These are phyloP conservation scores for Pascua sp. DNA, from an alignment of 1,284 basidiomycete species.

Conservation along the genomic window DNA sequence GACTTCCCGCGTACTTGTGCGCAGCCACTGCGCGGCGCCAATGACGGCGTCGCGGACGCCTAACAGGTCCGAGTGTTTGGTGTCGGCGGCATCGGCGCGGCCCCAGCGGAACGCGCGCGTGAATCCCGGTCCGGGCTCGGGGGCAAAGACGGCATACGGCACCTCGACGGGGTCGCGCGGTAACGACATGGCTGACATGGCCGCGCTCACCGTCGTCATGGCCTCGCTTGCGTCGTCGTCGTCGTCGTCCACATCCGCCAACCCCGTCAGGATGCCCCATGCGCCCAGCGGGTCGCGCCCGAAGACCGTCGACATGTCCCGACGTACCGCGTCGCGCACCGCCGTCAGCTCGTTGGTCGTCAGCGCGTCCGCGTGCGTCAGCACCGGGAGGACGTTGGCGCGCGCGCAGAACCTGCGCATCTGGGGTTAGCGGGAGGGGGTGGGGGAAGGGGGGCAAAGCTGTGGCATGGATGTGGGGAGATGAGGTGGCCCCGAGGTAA, in stretches of 20 bases:
- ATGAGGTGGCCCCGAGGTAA: too few relatives aligned
- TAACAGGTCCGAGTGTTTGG: constrained; percentile 31
- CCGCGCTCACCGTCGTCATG: constrained; percentile 5
- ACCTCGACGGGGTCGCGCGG: constrained; percentile 8
- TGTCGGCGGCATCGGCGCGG: constrained; percentile 28
- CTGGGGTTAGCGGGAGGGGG: constrained; percentile 15
- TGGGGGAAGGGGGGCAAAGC: background rate
- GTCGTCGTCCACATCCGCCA: background rate
- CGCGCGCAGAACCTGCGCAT: constrained; percentile 33
- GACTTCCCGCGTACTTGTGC: constrained; percentile 34
- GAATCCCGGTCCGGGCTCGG: constrained; percentile 16
- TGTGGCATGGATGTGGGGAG: background rate
- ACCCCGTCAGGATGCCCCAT: constrained; percentile 11
- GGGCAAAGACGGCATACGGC: constrained; percentile 27
- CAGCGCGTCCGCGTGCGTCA: constrained; percentile 37
- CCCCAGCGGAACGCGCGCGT: constrained; percentile 39
- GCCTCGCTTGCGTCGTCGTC: constrained; percentile 11
- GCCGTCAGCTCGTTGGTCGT: constrained; percentile 28
- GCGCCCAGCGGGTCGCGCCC: constrained; percentile 17
- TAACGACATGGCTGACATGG: background rate
- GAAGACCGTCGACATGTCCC: constrained; percentile 27
- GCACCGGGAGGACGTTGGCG: constrained; percentile 40
- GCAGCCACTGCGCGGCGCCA: constrained; percentile 24
- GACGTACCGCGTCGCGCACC: constrained; percentile 24
- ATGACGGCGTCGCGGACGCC: constrained; percentile 31